Conservation (phyloP, 2,329 filamentous ascomycete species). For the Paecilomyces fulvus region DNA sequence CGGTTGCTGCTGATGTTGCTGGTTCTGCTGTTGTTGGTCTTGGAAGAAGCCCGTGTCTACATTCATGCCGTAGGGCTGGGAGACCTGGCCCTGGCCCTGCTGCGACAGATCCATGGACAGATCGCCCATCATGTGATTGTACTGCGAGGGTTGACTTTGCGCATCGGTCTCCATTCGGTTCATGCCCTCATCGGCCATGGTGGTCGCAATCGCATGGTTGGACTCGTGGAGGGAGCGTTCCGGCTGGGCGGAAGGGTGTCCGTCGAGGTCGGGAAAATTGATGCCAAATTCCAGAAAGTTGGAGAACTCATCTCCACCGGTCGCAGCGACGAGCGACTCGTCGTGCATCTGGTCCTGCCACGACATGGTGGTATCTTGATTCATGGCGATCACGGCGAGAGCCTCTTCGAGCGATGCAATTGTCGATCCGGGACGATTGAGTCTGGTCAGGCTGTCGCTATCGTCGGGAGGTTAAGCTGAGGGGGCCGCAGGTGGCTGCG, state of each 20-base stretch:
- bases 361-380: conserved; percentile 28
- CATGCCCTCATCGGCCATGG: conserved; percentile 19
- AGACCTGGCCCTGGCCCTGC: conserved; percentile 13
- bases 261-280: conserved; percentile 36
- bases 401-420: conserved; percentile 1
- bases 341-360: conserved; percentile 34
- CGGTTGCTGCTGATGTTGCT: conserved; percentile 15
- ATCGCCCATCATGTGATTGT: conserved; percentile 24
- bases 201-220: conserved; percentile 24
- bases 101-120: conserved; percentile 24
- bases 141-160: conserved; percentile 17
- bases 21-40: conserved; percentile 21
- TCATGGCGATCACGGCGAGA: conserved; percentile 20
- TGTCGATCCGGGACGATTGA: neutral
- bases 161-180: conserved; percentile 20
- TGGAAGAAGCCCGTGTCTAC: conserved; percentile 19
- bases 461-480: neutral
- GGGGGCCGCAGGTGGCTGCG: conserved; percentile 13
- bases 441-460: neutral
- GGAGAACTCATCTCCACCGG: conserved; percentile 40
- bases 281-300: conserved; percentile 42
- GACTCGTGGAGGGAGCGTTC: conserved; percentile 23
- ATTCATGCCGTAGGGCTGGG: conserved; percentile 15
- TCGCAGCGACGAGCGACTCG: conserved; percentile 29
- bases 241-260: conserved; percentile 28